These are phyloP conservation scores for Tuber microsphaerosporum DNA, from an alignment of 495 filamentous ascomycete genomes.

Conservation along the genomic window DNA sequence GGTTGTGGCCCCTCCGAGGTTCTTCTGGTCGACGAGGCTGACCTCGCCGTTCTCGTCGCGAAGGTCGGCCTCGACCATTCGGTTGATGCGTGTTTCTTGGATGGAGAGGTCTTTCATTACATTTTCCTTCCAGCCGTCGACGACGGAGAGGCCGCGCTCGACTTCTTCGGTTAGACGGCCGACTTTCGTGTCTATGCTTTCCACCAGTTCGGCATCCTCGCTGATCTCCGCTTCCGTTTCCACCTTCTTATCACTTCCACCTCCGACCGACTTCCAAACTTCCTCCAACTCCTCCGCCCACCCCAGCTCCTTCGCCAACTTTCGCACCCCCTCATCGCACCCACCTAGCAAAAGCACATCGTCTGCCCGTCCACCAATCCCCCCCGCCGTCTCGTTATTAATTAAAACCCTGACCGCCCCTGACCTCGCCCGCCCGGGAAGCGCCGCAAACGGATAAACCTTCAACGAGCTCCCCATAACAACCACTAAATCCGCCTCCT, in stretches of 20 bases:
- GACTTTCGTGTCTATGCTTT: slow-evolving; percentile 36
- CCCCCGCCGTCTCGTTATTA: slow-evolving; percentile 79
- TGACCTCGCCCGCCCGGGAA: slow-evolving; percentile 59
- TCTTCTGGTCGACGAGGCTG: not conserved
- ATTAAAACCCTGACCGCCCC: slow-evolving; percentile 70
- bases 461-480: slow-evolving; percentile 86
- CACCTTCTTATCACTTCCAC: slow-evolving; percentile 10
- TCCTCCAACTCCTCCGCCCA: slow-evolving; percentile 46
- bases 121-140: not conserved
- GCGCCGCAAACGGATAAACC: slow-evolving; percentile 81
- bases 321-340: slow-evolving; percentile 77
- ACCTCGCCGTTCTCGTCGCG: not conserved
- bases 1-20: not conserved
- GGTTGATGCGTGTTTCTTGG: not conserved
- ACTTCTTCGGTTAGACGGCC: slow-evolving; percentile 39
- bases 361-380: slow-evolving; percentile 64
- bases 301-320: slow-evolving; percentile 70
- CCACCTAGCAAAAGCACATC: slow-evolving; percentile 69
- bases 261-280: slow-evolving; percentile 48
- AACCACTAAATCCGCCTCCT: slow-evolving; percentile 69
- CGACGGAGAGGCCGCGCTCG: slow-evolving; percentile 20
- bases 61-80: not conserved
- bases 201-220: slow-evolving; percentile 18
- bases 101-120: not conserved
- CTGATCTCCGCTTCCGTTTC: not conserved